Percentiles rank a stretch among this genome's conserved stretches.
These are phyloP conservation scores for Petrea volubilis DNA, from an alignment of 257 asterid species.

Conservation along the genomic window DNA sequence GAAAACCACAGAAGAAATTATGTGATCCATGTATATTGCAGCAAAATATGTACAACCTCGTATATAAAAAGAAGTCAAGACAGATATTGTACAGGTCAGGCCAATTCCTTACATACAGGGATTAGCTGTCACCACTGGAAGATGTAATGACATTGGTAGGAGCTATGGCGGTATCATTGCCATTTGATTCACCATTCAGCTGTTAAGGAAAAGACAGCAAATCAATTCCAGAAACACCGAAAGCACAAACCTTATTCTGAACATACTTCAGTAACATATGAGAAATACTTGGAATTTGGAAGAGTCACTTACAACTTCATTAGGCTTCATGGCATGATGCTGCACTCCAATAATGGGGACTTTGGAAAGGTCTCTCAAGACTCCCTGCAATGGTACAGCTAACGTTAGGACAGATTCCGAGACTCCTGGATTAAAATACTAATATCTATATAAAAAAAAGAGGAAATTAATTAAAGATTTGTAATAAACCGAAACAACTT, in stretches of 20 bases:
- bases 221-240: neutral
- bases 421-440: neutral
- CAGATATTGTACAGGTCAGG: slow-evolving; percentile 19
- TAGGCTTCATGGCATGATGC: slow-evolving; percentile 49
- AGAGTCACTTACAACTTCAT: slow-evolving; percentile 44
- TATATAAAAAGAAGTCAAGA: slow-evolving; percentile 16
- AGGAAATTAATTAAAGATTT: neutral
- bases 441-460: too few relatives aligned
- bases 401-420: neutral
- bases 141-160: slow-evolving; percentile 43
- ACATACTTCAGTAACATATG: neutral
- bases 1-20: neutral
- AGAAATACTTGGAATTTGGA: neutral
- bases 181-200: slow-evolving; percentile 58
- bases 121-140: slow-evolving; percentile 45
- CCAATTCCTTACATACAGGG: slow-evolving; percentile 23
- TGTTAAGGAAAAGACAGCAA: slow-evolving; percentile 25
- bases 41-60: slow-evolving; percentile 34
- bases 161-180: slow-evolving; percentile 38
- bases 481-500: neutral
- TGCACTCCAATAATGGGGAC: slow-evolving; percentile 57
- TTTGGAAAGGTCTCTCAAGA: slow-evolving; percentile 82
- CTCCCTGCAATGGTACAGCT: slow-evolving; percentile 54
- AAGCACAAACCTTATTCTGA: neutral
- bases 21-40: slow-evolving; percentile 29